Evolutionary conservation across 1,139 yeast genomes (phyloP), one percentile per base, ranked within the genome.

Genomic region (Suhomyces bolitotheri): DNA sequence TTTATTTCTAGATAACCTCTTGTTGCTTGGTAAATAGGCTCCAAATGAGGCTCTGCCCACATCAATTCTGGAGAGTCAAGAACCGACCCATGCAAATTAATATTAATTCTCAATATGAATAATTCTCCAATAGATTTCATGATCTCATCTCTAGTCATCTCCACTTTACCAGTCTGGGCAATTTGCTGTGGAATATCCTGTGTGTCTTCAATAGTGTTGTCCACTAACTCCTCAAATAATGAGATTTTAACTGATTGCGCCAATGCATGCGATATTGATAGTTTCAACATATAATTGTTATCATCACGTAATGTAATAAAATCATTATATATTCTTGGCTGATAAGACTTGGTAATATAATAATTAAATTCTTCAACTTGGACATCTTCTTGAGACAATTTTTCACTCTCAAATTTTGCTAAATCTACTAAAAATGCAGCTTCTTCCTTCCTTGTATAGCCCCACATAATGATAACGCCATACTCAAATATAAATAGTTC

Each of bases 11-110:
- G 64, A 57, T 92, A 92, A 0, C 97, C 96, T 55, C 97, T 77
- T 2, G 95, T 87, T 0, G 97, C 97, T 58, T 89, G 97, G 60
- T 92, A 92, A 38, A 90, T 89, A 1, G 98, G 98, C 57, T 92
- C 97, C 41, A 92, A 68, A 53, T 90, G 96, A 1, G 98, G 98
- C 55, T 92, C 97, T 0, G 96, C 82, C 98, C 98, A 92, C 96
- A 92, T 89, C 40, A 92, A 76, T 58, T 92, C 97, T 0, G 98
- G 98, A 1, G 96, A 86, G 57, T 92, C 98, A 44, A 92, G 66
- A 15, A 92, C 94, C 2, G 97, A 88, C 1, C 97, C 97, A 62
- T 92, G 97, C 43, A 92, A 68, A 54, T 92, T 92, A 47, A 89
- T 87, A 58, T 85, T 88, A 40, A 92, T 92, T 41, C 98, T 70